Base-by-base conservation (phyloP, 2,329 filamentous ascomycete species). In the Gnomoniopsis smithogilvyi region DNA sequence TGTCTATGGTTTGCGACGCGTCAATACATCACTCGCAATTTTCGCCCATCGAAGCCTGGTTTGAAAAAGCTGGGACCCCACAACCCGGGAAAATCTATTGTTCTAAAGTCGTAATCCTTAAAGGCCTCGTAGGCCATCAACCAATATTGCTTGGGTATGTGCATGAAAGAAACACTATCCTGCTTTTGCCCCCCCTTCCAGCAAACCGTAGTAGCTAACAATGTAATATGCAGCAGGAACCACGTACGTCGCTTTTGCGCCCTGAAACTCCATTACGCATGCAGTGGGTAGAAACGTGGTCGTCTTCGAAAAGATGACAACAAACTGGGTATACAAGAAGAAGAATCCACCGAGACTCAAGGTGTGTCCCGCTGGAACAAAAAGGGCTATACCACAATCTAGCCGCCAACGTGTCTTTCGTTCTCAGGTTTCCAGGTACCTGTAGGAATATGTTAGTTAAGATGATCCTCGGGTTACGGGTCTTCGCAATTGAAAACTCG, bases 391-490 rank as follows among this genome's bases (percentile, higher is more conserved):
- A 24, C n/a, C n/a, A n/a, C n/a, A 2, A 3, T 2, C 19, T 47
- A 24, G 45, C 81, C 78, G 66, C 88, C 88, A 66, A 91, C 89
- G 67, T 90, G 86, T 63, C 88, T 81, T 69, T 89, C 84, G 65
- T 74, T 82, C 69, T 90, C 87, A 24, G 89, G 88, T 71, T 92
- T 92, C 88, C 88, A 92, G 3, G 87, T 88, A 51, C 88, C 88
- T 91, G 67, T 46, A 7, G 17, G 46, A 34, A 54, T 58, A 54
- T 51, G 64, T 71, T 54, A 71, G 64, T 45, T 22, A 58, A 34
- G n/a, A 34, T 38, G 17, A 11, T 21, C 45, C 4, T 24, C 6
- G 10, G 49, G 58, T 12, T 58, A 53, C 22, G 30, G 45, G 30
- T n/a, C 15, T 12, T 19, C n/a, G 22, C 21, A 26, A 24, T 26